Evolutionary conservation across 2,329 filamentous ascomycete species (phyloP), one percentile per base, ranked within the genome.

Genomic region (Sclerotinia minor): DNA sequence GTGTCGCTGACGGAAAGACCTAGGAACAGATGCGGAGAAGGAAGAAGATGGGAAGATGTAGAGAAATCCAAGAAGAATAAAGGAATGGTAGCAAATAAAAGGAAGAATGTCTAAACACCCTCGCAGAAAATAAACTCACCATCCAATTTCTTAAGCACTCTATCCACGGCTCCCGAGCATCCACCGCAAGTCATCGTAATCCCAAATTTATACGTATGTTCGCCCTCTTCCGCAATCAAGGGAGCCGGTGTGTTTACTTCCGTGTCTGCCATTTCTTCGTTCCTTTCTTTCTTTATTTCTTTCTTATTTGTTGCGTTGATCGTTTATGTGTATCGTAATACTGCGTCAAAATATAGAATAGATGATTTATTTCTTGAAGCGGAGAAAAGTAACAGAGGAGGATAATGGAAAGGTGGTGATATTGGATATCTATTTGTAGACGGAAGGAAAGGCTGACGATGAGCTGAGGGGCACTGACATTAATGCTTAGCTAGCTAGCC

Each of bases 161-260:
- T 87, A 81, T 96, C 91, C 55, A 99, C 85, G 73, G 95, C 95
- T 76, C 94, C 93, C 57, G 94, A 97, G 89, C 95, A 99, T 79
- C 95, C 95, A 78, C 92, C 88, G 83, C 95, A 99, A 84, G 84
- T 91, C 95, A 99, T 99, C 80, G 83, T 85, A 79, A 98, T 87
- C 81, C 94, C 89, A 85, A 98, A 98, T 80, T 95, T 92, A 90
- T 98, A 98, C 74, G 88, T 92, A 84, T 97, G 92, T 57, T 70
- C 71, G 17, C 70, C 71, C 69, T 72, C 73, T 21, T 32, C 69
- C 38, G 59, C 61, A 47, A 64, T 21, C 11, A 64, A 53, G n/a
- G 65, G 15, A 59, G 57, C 52, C n/a, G 65, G 57, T 49, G 50
- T 63, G 11, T 54, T 58, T 17, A 35, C 41, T 26, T 24, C 52